Percentiles rank a stretch among this genome's conserved stretches.
phyloP scores from a whole-genome alignment of 192 early-diverging fungal genomes.

The Podila minutissima region DNA sequence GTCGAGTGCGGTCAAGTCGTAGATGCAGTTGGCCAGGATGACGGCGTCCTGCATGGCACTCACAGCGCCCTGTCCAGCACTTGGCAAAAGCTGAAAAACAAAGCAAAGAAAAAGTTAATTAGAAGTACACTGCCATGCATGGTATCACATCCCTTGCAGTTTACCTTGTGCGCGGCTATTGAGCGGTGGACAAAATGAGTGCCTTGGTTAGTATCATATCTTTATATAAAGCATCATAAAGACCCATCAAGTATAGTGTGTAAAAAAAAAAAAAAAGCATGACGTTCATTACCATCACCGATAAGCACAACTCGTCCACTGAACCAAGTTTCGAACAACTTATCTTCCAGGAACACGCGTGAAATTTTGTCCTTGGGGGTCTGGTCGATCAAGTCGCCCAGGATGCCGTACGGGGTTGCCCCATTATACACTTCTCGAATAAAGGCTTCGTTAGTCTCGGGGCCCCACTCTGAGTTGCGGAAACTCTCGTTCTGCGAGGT shows the following conservation, averaged over 20 bases:
- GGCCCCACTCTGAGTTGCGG: background rate
- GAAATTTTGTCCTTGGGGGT: background rate
- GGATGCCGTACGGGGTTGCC: too few species aligned
- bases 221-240: too few species aligned
- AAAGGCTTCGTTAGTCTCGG: background rate
- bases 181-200: too few species aligned
- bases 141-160: too few species aligned
- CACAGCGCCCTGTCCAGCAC: conserved; percentile 39
- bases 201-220: too few species aligned
- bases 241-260: too few species aligned
- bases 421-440: too few species aligned
- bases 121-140: too few species aligned
- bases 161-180: too few species aligned
- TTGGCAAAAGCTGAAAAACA: conserved; percentile 22
- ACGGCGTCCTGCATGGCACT: conserved; percentile 45
- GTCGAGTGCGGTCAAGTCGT: too few species aligned
- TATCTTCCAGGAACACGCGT: conserved; percentile 11
- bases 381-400: background rate
- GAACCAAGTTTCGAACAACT: conserved; percentile 5
- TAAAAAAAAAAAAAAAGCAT: too few species aligned
- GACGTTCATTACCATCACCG: background rate
- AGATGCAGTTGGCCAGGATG: conserved; percentile 39
- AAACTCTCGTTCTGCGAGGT: background rate
- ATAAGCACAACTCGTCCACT: background rate
- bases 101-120: too few species aligned